Base-by-base conservation (phyloP, 2,329 filamentous ascomycete genomes). In the Fusarium nygamai region DNA sequence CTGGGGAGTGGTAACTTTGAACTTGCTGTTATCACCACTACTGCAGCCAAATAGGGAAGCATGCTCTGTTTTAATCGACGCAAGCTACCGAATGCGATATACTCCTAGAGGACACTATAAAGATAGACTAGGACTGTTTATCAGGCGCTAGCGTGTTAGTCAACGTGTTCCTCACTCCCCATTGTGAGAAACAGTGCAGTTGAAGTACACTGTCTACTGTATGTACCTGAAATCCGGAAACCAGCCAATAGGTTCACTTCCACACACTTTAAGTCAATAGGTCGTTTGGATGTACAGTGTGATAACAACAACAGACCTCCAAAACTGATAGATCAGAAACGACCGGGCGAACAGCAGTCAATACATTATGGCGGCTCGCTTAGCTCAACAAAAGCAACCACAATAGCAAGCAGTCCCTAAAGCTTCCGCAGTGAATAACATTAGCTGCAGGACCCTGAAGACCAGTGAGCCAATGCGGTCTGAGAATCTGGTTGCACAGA, bases 71-170 rank as follows among this genome's bases (percentile, higher is more conserved):
- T 17, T 6, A 9, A 3, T 6, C 5, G 13, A 19, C 24, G 5
- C 11, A 10, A 47, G 44, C 19, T 9, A 20, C 19, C 12, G 8
- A 22, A 16, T 16, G 4, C 6, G 10, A 29, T 8, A 16, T 22
- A 1, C 7, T 16, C 13, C 3, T 1, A 48, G 20, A 6, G 10
- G 11, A 20, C 3, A 9, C 8, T 0, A 6, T 2, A 0, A 16
- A 2, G 20, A 34, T 2, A 20, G 9, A 11, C 12, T 4, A 20
- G 6, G n/a, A 24, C 3, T 20, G 6, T 24, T 8, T 6, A 16
- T 24, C 5, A 14, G 12, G n/a, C 22, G 6, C 31, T 1, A 24
- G 16, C 6, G 13, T 14, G 7, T 7, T 0, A 16, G 19, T 11
- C 6, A 9, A 47, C 6, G 12, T 22, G 2, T 47, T 20, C 19